Conservation (phyloP, 225 moss, liverwort and hornwort species). For the Polytrichum commune region DNA sequence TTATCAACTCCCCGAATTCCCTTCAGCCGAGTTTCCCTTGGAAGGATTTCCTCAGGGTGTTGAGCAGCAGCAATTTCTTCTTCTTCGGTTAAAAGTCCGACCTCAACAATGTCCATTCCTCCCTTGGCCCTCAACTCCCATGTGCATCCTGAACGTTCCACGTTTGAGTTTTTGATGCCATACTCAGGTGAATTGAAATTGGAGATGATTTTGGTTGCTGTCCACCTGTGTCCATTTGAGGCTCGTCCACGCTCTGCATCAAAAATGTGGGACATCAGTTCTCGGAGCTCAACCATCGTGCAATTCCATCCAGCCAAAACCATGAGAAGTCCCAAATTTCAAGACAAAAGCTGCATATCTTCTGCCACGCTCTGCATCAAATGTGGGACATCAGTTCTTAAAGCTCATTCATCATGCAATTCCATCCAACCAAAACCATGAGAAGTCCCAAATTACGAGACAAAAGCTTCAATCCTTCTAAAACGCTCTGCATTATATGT, state of each 20-base stretch:
- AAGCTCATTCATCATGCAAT: no score
- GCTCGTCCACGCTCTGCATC: constrained; percentile 18
- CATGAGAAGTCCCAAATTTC: no score
- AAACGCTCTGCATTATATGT: constrained; percentile 19
- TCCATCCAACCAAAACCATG: no score
- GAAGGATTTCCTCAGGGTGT: constrained; percentile 11
- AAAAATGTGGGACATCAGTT: background rate
- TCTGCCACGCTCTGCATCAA: constrained; percentile 18
- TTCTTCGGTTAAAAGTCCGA: constrained; percentile 16
- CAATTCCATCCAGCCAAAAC: no score
- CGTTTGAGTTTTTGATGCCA: background rate
- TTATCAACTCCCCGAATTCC: constrained; percentile 14
- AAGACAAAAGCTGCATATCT: no score
- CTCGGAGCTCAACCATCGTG: no score
- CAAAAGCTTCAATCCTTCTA: no score
- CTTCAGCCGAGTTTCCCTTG: constrained; percentile 22
- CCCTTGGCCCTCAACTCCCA: constrained; percentile 14
- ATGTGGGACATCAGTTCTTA: no score
- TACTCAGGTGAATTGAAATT: background rate
- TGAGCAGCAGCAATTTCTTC: constrained; percentile 9
- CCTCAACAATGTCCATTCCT: constrained; percentile 19
- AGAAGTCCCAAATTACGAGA: no score
- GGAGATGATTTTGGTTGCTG: background rate
- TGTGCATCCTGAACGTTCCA: constrained; percentile 1
- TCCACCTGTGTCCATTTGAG: constrained; percentile 1